A percentile compares a stretch with the other conserved stretches of the same genome.
Conservation (phyloP, 768 basidiomycete species). For the Suillus brevipes region DNA sequence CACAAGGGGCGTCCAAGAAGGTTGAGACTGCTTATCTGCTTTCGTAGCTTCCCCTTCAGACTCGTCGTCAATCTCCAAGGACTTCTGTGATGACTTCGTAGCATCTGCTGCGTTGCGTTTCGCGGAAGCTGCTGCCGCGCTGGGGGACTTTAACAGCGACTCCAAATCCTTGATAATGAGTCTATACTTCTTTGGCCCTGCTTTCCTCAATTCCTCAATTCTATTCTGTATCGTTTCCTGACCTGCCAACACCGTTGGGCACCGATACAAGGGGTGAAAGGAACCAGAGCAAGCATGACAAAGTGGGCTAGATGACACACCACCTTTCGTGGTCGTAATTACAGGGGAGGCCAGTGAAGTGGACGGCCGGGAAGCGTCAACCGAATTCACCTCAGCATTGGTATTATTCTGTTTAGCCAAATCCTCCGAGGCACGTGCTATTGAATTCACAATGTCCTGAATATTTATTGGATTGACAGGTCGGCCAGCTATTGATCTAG, state of each 20-base stretch:
- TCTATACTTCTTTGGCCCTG: constrained; percentile 19
- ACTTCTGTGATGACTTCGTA: neutral
- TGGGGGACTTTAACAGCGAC: constrained; percentile 27
- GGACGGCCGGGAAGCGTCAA: neutral
- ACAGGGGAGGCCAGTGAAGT: neutral
- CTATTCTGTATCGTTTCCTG: constrained; percentile 44
- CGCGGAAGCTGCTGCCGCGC: constrained; percentile 15
- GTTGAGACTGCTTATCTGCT: neutral
- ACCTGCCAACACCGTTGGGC: constrained; percentile 49
- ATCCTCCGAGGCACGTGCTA: neutral
- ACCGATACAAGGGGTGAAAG: constrained; percentile 49
- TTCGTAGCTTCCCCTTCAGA: neutral
- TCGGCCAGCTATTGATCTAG: constrained; percentile 2
- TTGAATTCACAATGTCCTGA: neutral
- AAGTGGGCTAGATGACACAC: constrained; percentile 10
- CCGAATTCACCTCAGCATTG: neutral
- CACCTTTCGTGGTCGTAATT: constrained; percentile 2
- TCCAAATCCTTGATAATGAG: constrained; percentile 45
- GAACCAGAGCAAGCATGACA: constrained; percentile 52
- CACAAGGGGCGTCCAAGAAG: constrained; percentile 21
- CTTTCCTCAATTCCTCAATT: constrained; percentile 42
- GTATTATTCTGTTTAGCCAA: neutral
- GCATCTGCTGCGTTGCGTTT: constrained; percentile 7
- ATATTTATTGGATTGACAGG: neutral
- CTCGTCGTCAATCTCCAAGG: constrained; percentile 6